A percentile compares a stretch with the other conserved stretches of the same genome.
Conservation (phyloP, 371 early-diverging fungal genomes). For the Actinomucor elegans region DNA sequence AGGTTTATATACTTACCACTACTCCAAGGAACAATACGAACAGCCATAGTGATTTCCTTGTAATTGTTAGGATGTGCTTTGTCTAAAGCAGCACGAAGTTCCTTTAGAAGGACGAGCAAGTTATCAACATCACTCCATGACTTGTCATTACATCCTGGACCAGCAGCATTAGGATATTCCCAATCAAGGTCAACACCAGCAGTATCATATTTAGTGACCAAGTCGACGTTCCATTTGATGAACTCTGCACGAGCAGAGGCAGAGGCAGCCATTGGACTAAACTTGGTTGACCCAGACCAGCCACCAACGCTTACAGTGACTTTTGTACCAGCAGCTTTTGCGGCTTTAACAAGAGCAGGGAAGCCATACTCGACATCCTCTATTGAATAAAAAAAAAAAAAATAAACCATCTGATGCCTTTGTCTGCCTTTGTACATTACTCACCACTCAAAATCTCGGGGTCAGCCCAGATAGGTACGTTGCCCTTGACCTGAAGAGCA, state of each 20-base stretch:
- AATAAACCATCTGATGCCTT: no score
- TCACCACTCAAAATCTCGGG: constrained; percentile 1
- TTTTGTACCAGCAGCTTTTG: constrained; percentile 48
- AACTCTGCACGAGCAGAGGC: constrained; percentile 41
- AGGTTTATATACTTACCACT: constrained; percentile 13
- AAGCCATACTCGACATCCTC: constrained; percentile 1
- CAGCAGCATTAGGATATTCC: constrained; percentile 51
- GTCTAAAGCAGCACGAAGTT: constrained; percentile 60
- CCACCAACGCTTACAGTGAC: constrained; percentile 66
- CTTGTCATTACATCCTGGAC: constrained; percentile 53
- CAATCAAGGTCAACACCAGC: constrained; percentile 53
- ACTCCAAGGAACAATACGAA: constrained; percentile 59
- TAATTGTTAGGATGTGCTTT: constrained; percentile 28
- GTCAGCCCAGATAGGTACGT: constrained; percentile 10
- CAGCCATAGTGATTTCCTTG: constrained; percentile 70
- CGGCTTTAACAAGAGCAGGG: constrained; percentile 28
- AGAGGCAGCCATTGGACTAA: constrained; percentile 52
- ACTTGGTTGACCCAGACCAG: constrained; percentile 58
- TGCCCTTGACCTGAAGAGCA: constrained; percentile 4
- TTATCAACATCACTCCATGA: constrained; percentile 44
- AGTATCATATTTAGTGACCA: constrained; percentile 46
- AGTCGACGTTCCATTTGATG: constrained; percentile 42
- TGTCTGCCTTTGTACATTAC: neutral
- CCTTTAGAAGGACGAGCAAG: constrained; percentile 54
- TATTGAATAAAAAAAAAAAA: neutral